Base-by-base conservation (phyloP, 2,329 filamentous ascomycete species). In the Cryphonectria nitschkei region DNA sequence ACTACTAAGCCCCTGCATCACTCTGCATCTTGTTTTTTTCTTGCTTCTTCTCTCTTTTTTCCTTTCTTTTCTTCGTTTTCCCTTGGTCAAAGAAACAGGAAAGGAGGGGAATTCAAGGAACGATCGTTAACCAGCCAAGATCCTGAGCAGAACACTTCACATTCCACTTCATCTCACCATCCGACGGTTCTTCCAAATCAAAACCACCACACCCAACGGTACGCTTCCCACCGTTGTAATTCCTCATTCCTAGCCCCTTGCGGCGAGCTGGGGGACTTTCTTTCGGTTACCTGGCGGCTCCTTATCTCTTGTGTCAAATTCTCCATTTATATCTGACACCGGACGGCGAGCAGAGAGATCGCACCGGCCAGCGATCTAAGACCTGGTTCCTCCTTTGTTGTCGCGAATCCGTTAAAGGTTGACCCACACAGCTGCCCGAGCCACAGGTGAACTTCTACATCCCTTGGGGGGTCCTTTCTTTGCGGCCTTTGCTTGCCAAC, bases 221-320 rank as follows among this genome's bases (percentile, higher is more conserved):
- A 64, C 26, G 41, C 61, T 16, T 14, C 22, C n/a, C 34, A 26
- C 41, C 19, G 39, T 64, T 64, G 61, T 46, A 26, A 19, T 22
- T 50, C 46, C n/a, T 50, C 43, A 52, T 65, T 65, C 63, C 43
- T 65, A 65, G 43, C 41, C 43, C 43, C 63, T 60, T 19, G 37
- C 46, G 52, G 56, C n/a, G 9, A 19, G 46, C 46, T 46, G 41
- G 41, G 34, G 34, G 50, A 41, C 37, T 63, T 68, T 50, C 46
- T 22, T 22, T 63, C 34, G 60, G 22, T 64, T 19, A 34, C 60
- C 67, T 64, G 41, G 67, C 67, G 26, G 6, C 22, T 62, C 62
- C 67, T 68, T 68, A 68, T 68, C 67, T 62, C 32, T 63, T 68
- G 67, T 68, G 60, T 43, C 67, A 63, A 19, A 16, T 52, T 64